A percentile compares a stretch with the other conserved stretches of the same genome.
These are phyloP conservation scores for Cryptococcus sp. DNA, from an alignment of 1,284 basidiomycete genomes.

Conservation along the genomic window DNA sequence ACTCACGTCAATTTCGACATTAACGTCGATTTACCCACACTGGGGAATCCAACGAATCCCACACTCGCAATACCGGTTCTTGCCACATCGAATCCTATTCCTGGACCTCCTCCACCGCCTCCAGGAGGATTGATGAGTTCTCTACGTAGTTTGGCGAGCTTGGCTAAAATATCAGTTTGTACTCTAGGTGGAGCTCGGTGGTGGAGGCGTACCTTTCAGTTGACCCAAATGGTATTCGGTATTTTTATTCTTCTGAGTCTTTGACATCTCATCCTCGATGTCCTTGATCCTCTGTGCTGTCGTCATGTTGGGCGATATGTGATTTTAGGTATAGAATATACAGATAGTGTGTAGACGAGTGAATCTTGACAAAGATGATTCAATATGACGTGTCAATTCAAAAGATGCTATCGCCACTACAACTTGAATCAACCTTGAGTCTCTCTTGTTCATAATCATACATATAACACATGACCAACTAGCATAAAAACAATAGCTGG, in stretches of 20 bases:
- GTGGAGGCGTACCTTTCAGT: constrained; percentile 60
- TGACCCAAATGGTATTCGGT: constrained; percentile 74
- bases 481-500: not conserved
- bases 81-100: constrained; percentile 93
- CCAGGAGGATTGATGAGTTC: constrained; percentile 81
- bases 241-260: constrained; percentile 78
- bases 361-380: not conserved
- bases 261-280: constrained; percentile 50
- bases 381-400: not conserved
- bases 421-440: not conserved
- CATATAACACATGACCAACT: not conserved
- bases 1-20: constrained; percentile 88
- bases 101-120: constrained; percentile 78
- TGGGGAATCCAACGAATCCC: constrained; percentile 72
- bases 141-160: constrained; percentile 92
- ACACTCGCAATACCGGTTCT: constrained; percentile 93
- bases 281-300: constrained; percentile 50
- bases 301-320: constrained; percentile 33
- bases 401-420: not conserved
- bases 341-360: not conserved
- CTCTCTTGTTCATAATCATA: not conserved
- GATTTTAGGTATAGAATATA: not conserved
- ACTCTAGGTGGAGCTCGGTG: constrained; percentile 27
- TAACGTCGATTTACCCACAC: constrained; percentile 70
- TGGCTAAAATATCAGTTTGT: constrained; percentile 55